A percentile compares a stretch with the other conserved stretches of the same genome.
phyloP scores from a whole-genome alignment of 2,329 filamentous ascomycete species.

The Capronia epimyces region DNA sequence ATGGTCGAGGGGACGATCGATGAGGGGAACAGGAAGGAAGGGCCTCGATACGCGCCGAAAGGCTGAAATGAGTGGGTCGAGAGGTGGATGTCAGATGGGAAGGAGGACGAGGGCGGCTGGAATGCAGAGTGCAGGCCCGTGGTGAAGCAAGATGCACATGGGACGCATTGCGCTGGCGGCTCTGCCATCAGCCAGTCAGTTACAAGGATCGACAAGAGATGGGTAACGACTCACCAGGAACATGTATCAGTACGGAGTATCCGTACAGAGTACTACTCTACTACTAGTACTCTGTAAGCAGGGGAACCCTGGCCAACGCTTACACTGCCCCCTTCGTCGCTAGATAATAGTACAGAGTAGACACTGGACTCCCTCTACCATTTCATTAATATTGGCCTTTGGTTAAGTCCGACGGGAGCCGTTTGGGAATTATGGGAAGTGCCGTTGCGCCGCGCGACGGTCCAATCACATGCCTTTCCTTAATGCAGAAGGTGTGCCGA shows the following conservation, averaged over 20 bases:
- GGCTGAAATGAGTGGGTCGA: slow-evolving; percentile 19
- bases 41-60: background rate
- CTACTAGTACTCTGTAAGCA: too few relatives aligned
- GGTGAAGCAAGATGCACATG: slow-evolving; percentile 2
- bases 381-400: background rate
- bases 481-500: too few relatives aligned
- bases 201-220: background rate
- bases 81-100: slow-evolving; percentile 2
- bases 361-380: too few relatives aligned
- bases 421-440: too few relatives aligned
- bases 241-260: too few relatives aligned
- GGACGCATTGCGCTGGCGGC: background rate
- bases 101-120: slow-evolving; percentile 3
- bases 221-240: background rate
- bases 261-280: too few relatives aligned
- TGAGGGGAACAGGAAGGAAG: slow-evolving; percentile 1
- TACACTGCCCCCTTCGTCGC: background rate
- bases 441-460: too few relatives aligned
- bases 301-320: background rate
- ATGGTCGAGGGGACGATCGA: slow-evolving; percentile 7
- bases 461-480: too few relatives aligned
- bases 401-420: background rate
- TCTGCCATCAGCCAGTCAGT: background rate
- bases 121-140: slow-evolving; percentile 1
- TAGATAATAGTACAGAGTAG: too few relatives aligned